phyloP scores from a whole-genome alignment of 495 filamentous ascomycete species.

The Talaromyces ruber region DNA sequence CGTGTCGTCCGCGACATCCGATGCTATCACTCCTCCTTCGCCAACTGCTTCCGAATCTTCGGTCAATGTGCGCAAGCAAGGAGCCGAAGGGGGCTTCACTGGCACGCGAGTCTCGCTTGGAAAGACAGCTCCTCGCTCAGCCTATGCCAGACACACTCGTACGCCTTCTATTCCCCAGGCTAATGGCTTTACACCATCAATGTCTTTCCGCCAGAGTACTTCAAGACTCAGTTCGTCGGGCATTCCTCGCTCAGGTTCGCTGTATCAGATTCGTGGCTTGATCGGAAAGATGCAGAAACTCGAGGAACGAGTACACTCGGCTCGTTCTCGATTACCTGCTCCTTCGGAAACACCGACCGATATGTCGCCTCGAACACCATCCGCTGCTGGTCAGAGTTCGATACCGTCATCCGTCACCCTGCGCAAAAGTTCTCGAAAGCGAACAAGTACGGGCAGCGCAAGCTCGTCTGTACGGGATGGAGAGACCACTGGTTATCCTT shows the following conservation, averaged over 20 bases:
- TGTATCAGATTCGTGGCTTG: conserved; percentile 85
- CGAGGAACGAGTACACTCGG: conserved; percentile 88
- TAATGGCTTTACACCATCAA: conserved; percentile 31
- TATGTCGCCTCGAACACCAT: conserved; percentile 58
- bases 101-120: conserved; percentile 30
- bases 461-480: conserved; percentile 45
- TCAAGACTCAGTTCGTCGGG: conserved; percentile 24
- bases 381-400: conserved; percentile 40
- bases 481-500: conserved; percentile 32
- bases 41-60: conserved; percentile 50
- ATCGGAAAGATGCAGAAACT: conserved; percentile 95
- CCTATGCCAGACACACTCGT: conserved; percentile 32
- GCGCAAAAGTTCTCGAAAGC: conserved; percentile 61
- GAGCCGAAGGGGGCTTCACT: conserved; percentile 8
- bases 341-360: conserved; percentile 75
- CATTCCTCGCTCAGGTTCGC: conserved; percentile 72
- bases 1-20: conserved; percentile 59
- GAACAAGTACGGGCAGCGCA: conserved; percentile 50
- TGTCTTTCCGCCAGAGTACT: conserved; percentile 28
- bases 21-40: conserved; percentile 64
- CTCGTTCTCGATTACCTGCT: conserved; percentile 81
- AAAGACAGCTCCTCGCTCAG: conserved; percentile 23
- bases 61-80: conserved; percentile 28
- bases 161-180: conserved; percentile 43
- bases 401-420: conserved; percentile 73